Base-by-base conservation (phyloP, 805 yeast genomes). In the Cyberlindnera sargentensis region DNA sequence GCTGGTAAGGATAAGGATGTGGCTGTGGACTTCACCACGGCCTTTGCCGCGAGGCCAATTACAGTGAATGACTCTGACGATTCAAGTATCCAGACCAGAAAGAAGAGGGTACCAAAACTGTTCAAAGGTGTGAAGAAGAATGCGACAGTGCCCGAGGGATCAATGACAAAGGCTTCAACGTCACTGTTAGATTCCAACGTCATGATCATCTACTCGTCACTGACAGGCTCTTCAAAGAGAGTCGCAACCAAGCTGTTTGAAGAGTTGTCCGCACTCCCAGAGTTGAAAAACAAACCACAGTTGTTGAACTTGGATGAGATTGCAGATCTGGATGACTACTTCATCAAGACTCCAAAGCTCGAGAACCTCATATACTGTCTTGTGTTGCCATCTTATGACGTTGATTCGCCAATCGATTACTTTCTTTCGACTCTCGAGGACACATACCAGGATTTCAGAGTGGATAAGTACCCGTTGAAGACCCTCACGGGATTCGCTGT, bases 321-420 rank as follows among this genome's bases (percentile, higher is more conserved):
- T 15, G 84, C 82, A 49, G 96, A 90, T 62, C 65, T 86, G 41
- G 97, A 90, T 55, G 84, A 84, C 46, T 89, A 76, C 61, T 89
- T 89, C 59, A 70, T 86, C 38, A 75, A 73, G 40, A 71, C 78
- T 8, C 95, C 95, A 5, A 44, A 54, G 31, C 51, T 56, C 29
- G 62, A 62, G 4, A 73, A 78, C 43, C 64, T 75, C 34, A 64
- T 87, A 9, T 89, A 87, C 55, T 59, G 90, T 32, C 50, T 89
- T 46, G 86, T 89, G 11, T 68, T 89, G 30, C 97, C 97, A 2
- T 87, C 96, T 0, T 89, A 89, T 58, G 96, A 88, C 51, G 84
- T 90, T 0, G 97, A 89, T 61, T 85, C 95, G 2, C 96, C 97
- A 10, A 72, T 90, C 30, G 97, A 89, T 62, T 90, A 79, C 58